phyloP scores from a whole-genome alignment of 345 rosid species.

The Abelmoschus esculentus region DNA sequence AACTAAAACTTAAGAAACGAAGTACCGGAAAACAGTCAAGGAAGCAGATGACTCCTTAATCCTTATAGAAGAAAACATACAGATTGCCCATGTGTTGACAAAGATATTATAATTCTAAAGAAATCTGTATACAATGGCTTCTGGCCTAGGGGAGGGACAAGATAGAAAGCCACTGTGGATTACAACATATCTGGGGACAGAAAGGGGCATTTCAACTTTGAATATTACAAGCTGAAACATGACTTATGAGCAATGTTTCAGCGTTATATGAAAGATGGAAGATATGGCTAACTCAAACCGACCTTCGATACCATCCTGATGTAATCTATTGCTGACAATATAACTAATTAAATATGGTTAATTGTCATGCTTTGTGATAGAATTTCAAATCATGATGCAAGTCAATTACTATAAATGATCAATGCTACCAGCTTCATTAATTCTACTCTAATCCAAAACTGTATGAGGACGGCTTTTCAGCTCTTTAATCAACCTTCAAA shows the following conservation, averaged over 20 bases:
- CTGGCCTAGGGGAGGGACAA: neutral
- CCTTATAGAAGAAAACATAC: neutral
- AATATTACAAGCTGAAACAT: neutral
- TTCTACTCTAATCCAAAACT: neutral
- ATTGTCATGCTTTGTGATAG: neutral
- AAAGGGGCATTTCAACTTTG: slow-evolving; percentile 5
- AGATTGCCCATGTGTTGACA: neutral
- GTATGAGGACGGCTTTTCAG: neutral
- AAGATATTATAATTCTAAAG: too few relatives aligned
- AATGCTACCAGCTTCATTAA: neutral
- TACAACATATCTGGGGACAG: slow-evolving; percentile 4
- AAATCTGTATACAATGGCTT: too few relatives aligned
- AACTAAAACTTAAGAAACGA: neutral
- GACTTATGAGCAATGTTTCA: neutral
- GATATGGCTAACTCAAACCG: slow-evolving; percentile 4
- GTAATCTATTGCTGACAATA: neutral
- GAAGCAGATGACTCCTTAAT: neutral
- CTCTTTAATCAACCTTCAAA: slow-evolving; percentile 2
- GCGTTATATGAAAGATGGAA: neutral
- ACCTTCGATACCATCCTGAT: neutral
- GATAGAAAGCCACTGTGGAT: neutral
- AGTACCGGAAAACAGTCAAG: neutral
- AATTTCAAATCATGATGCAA: neutral
- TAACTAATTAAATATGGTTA: neutral
- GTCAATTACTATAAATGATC: neutral